These are phyloP conservation scores for Kwoniella dejecticola DNA, from an alignment of 768 basidiomycete species.

Conservation along the genomic window DNA sequence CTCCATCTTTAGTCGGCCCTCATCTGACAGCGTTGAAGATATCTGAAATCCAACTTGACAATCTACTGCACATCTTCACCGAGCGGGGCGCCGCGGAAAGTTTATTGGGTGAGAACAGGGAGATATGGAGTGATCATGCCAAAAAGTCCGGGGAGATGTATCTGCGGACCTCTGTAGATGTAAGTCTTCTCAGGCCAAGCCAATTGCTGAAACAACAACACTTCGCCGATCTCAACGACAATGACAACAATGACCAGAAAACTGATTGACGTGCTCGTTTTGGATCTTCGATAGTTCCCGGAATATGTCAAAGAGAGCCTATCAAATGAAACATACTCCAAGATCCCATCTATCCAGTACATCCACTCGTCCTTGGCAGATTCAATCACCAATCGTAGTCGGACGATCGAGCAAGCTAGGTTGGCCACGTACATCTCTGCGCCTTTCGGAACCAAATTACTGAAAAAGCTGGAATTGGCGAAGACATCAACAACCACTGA, in stretches of 20 bases:
- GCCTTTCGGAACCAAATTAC: neutral
- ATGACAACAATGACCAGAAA: neutral
- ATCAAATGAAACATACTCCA: constrained; percentile 43
- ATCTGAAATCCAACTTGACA: constrained; percentile 44
- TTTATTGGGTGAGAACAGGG: constrained; percentile 12
- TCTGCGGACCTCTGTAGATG: constrained; percentile 23
- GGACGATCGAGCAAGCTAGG: constrained; percentile 19
- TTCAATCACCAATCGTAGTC: constrained; percentile 22
- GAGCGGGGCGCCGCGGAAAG: constrained; percentile 33
- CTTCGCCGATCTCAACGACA: neutral
- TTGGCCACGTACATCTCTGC: neutral
- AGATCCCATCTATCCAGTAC: constrained; percentile 31
- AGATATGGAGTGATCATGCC: constrained; percentile 14
- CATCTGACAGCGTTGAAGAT: constrained; percentile 22
- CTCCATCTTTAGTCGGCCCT: constrained; percentile 4
- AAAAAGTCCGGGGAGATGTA: constrained; percentile 33
- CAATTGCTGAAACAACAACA: too few relatives aligned
- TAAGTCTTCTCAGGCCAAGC: constrained; percentile 28
- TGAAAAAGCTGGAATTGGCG: neutral
- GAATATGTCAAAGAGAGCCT: constrained; percentile 39
- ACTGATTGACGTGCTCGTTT: neutral
- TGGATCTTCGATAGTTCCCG: constrained; percentile 20
- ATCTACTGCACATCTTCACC: constrained; percentile 30
- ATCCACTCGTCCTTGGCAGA: constrained; percentile 14
- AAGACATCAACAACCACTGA: constrained; percentile 16